These are phyloP conservation scores for Diplocarpon rosae DNA, from an alignment of 2,329 filamentous ascomycete genomes.

Conservation along the genomic window DNA sequence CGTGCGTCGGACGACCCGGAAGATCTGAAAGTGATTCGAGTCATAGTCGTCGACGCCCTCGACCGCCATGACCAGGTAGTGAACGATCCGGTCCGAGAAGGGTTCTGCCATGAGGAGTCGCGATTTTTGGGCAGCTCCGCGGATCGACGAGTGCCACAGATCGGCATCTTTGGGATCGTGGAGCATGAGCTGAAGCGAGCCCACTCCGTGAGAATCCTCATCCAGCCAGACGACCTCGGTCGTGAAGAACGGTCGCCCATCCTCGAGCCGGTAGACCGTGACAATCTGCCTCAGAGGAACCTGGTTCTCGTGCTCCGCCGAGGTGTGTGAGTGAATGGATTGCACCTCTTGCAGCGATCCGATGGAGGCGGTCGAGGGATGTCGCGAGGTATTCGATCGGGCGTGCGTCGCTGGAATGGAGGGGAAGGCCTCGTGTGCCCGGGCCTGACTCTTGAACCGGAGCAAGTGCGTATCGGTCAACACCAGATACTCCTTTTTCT, in stretches of 20 bases:
- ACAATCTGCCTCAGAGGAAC: slow-evolving; percentile 56
- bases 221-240: slow-evolving; percentile 59
- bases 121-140: slow-evolving; percentile 45
- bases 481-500: slow-evolving; percentile 62
- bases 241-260: slow-evolving; percentile 53
- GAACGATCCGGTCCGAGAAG: slow-evolving; percentile 47
- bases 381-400: slow-evolving; percentile 37
- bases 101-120: slow-evolving; percentile 39
- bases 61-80: slow-evolving; percentile 49
- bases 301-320: slow-evolving; percentile 40
- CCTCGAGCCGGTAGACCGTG: slow-evolving; percentile 55
- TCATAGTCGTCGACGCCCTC: slow-evolving; percentile 60
- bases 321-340: slow-evolving; percentile 35
- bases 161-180: slow-evolving; percentile 53
- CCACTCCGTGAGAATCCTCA: slow-evolving; percentile 49
- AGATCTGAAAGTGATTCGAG: slow-evolving; percentile 54
- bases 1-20: slow-evolving; percentile 53
- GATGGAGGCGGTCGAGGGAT: slow-evolving; percentile 46
- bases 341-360: slow-evolving; percentile 52
- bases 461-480: slow-evolving; percentile 58
- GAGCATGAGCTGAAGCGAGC: slow-evolving; percentile 53
- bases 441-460: slow-evolving; percentile 56
- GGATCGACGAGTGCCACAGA: slow-evolving; percentile 52
- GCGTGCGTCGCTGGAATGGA: slow-evolving; percentile 33
- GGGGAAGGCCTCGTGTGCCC: slow-evolving; percentile 53